These are phyloP conservation scores for Phytophthora foliorum DNA, from an alignment of 352 stramenopile species.

Conservation along the genomic window DNA sequence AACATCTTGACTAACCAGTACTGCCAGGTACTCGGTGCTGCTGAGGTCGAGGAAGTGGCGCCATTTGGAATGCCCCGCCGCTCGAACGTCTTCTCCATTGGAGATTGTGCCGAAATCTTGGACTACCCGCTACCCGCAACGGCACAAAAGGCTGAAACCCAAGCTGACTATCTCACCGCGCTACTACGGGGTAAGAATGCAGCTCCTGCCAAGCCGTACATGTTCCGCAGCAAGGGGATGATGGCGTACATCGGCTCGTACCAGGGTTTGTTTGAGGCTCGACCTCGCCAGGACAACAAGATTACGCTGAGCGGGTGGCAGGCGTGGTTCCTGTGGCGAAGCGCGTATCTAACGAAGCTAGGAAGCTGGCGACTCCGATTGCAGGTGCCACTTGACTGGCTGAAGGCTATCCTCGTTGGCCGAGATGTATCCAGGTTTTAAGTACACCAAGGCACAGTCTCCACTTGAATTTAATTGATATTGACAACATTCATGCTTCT, in stretches of 20 bases:
- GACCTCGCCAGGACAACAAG: slow-evolving; percentile 53
- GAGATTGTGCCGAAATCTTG: slow-evolving; percentile 93
- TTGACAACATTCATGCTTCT: no score
- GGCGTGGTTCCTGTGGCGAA: slow-evolving; percentile 95
- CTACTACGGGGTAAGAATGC: slow-evolving; percentile 69
- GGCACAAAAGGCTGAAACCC: slow-evolving; percentile 92
- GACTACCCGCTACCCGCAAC: slow-evolving; percentile 91
- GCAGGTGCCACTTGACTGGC: slow-evolving; percentile 97
- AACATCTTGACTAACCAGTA: slow-evolving; percentile 89
- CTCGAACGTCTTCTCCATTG: slow-evolving; percentile 95
- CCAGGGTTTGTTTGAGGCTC: slow-evolving; percentile 91
- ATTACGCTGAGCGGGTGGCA: slow-evolving; percentile 87
- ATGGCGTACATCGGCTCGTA: slow-evolving; percentile 96
- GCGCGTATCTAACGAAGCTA: slow-evolving; percentile 97
- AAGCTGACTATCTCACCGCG: slow-evolving; percentile 70
- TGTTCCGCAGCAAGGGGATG: slow-evolving; percentile 88
- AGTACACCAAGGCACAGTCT: no score
- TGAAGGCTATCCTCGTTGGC: slow-evolving; percentile 97
- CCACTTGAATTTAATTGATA: no score
- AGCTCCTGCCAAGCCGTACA: slow-evolving; percentile 63
- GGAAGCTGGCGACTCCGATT: slow-evolving; percentile 94
- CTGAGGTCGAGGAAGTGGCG: slow-evolving; percentile 61
- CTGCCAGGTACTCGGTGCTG: slow-evolving; percentile 74
- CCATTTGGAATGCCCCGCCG: slow-evolving; percentile 72
- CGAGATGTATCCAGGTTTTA: slow-evolving; percentile 96